Conservation (phyloP, 1,284 basidiomycete genomes). For the Fomitiporia mediterranea region DNA sequence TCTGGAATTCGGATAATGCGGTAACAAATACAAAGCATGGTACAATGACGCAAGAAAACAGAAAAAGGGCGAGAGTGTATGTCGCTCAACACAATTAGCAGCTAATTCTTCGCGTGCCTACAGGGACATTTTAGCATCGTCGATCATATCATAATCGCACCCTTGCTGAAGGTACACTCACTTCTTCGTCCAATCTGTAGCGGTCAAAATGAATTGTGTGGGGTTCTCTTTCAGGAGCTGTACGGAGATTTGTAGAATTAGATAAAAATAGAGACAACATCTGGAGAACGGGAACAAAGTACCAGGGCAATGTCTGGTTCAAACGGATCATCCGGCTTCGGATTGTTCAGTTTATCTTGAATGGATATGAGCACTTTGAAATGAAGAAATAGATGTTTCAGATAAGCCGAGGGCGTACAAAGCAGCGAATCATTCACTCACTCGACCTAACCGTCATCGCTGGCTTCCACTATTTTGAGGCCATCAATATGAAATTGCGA, state of each 20-base stretch:
- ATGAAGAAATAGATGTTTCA: constrained; percentile 2
- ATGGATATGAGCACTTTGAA: constrained; percentile 68
- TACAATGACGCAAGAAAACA: too few relatives aligned
- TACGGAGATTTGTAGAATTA: constrained; percentile 2
- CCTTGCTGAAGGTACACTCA: too few relatives aligned
- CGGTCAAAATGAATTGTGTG: constrained; percentile 61
- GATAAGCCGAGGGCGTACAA: constrained; percentile 8
- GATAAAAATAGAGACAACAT: not conserved
- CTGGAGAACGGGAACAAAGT: constrained; percentile 1
- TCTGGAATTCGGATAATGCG: too few relatives aligned
- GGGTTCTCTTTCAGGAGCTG: constrained; percentile 73
- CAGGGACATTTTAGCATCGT: too few relatives aligned
- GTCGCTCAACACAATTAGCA: too few relatives aligned
- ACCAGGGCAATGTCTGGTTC: constrained; percentile 73
- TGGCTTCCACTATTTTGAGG: constrained; percentile 76
- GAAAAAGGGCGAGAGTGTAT: too few relatives aligned
- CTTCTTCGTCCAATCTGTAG: constrained; percentile 82
- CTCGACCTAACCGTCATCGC: constrained; percentile 61
- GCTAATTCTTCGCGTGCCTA: too few relatives aligned
- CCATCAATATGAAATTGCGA: not conserved
- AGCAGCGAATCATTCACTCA: constrained; percentile 1
- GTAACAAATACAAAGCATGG: too few relatives aligned
- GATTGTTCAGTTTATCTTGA: constrained; percentile 83
- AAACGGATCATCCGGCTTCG: constrained; percentile 87
- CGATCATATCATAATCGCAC: too few relatives aligned